Evolutionary conservation across 1,139 yeast genomes (phyloP).

Genomic region (Debaryomycetaceae sp.): DNA sequence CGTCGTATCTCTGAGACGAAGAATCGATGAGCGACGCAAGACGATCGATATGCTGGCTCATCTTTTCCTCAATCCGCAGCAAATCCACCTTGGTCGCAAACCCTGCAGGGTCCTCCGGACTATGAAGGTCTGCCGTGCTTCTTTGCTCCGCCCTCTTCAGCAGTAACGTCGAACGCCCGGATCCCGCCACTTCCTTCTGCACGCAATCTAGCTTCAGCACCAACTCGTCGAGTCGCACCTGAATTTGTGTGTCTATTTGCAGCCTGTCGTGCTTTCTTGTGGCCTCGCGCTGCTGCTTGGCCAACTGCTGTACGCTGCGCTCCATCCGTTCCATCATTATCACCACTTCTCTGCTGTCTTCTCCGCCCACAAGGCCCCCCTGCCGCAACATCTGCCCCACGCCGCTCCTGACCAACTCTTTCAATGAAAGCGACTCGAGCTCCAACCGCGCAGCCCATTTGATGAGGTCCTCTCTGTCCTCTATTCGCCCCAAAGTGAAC

Average conservation of each 20-base stretch:
- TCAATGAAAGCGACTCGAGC: slow-evolving; percentile 28
- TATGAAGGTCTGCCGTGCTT: neutral
- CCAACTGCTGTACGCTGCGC: neutral
- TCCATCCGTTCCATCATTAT: neutral
- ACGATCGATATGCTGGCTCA: neutral
- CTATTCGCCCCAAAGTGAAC: neutral
- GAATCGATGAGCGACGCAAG: neutral
- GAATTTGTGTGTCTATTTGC: neutral
- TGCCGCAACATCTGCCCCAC: slow-evolving; percentile 6
- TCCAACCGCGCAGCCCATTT: slow-evolving; percentile 33
- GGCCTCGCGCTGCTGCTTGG: neutral
- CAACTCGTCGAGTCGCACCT: slow-evolving; percentile 4
- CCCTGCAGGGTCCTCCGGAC: neutral
- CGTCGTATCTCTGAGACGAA: neutral
- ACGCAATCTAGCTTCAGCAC: slow-evolving; percentile 1
- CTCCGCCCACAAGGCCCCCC: neutral
- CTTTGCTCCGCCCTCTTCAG: neutral
- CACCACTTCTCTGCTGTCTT: neutral
- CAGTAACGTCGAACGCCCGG: neutral
- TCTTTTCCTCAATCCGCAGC: neutral
- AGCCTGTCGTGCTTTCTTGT: neutral
- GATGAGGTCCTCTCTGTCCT: slow-evolving; percentile 8
- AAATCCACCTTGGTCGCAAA: neutral
- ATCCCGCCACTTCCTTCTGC: neutral
- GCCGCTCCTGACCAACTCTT: slow-evolving; percentile 12